Evolutionary conservation across 257 asterid species (phyloP).

Genomic region (Gentiana macrophylla): DNA sequence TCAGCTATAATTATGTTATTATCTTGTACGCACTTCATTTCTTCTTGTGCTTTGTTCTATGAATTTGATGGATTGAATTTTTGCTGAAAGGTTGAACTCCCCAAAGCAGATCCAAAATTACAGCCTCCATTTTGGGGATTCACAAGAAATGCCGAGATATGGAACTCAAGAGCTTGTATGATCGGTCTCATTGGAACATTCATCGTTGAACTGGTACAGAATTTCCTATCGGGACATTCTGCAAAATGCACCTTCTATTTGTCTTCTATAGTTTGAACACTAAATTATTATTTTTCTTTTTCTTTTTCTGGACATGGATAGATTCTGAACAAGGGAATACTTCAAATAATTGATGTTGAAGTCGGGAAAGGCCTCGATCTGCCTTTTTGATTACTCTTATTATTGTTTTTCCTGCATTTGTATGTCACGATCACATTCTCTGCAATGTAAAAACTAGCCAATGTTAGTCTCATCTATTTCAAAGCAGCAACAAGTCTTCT

Average conservation of each 20-base stretch:
- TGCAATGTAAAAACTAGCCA: too few species aligned
- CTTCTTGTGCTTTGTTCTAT: too few species aligned
- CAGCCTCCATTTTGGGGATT: slow-evolving; percentile 63
- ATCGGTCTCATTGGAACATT: slow-evolving; percentile 62
- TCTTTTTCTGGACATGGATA: slow-evolving; percentile 17
- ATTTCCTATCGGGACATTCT: not conserved
- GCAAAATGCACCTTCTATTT: not conserved
- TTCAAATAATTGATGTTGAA: slow-evolving; percentile 69
- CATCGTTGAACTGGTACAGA: slow-evolving; percentile 65
- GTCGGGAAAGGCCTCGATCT: slow-evolving; percentile 90
- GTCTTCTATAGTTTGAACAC: too few species aligned
- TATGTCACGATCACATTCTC: too few species aligned
- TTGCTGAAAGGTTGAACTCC: slow-evolving; percentile 79
- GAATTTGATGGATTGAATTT: too few species aligned
- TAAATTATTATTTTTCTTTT: not conserved
- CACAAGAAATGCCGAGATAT: slow-evolving; percentile 71
- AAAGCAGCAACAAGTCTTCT: too few species aligned
- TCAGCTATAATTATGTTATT: too few species aligned
- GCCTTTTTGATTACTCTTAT: slow-evolving; percentile 43
- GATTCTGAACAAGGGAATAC: slow-evolving; percentile 77
- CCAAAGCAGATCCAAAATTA: slow-evolving; percentile 60
- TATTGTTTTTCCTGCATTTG: too few species aligned
- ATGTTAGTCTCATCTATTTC: too few species aligned
- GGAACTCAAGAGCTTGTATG: slow-evolving; percentile 94
- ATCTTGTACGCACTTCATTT: too few species aligned